Base-by-base conservation (phyloP, 768 basidiomycete species). In the Panaeolus papilionaceus region DNA sequence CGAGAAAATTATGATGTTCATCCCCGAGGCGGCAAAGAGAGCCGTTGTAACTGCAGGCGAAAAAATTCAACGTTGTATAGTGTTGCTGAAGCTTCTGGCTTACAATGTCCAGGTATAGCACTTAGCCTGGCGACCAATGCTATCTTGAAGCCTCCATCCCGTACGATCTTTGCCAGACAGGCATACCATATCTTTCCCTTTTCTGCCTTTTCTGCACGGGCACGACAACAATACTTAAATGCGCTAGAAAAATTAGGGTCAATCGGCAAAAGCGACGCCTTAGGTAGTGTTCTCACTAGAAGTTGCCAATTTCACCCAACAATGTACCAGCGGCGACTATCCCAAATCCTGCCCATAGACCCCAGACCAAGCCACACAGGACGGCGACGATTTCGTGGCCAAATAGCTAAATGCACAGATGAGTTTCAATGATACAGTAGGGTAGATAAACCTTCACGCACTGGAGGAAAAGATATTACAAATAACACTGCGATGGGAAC, bases 371-470 rank as follows among this genome's bases (percentile, higher is more conserved):
- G 18, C 96, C 96, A 72, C 94, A 95, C 7, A 97, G 82, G 40
- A 96, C 86, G 26, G 93, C 93, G 45, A 97, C 83, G 66, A 97
- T 92, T 83, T 97, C 96, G 69, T 97, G 95, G 5, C 96, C 96
- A 73, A 96, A 96, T 18, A 97, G 86, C 86, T 93, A 69, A 4
- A 66, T 10, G 62, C 58, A 7, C 26, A 51, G 6, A 37, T 68
- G 51, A 66, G 51, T 26, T 47, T 62, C 26, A 37, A 47, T 9
- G 38, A 67, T 38, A 51, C 3, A 3, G 39, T 33, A 14, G 66
- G 37, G 49, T 61, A 39, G 16, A 42, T 12, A 68, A 45, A 37
- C 62, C 28, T 39, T 4, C 42, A 77, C 83, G 64, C 71, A 91
- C 89, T 0, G 94, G 94, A 66, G 94, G 94, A 75, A 96, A 95